Base-by-base conservation (phyloP, 2,329 filamentous ascomycete genomes). In the Scytalidium sp. region DNA sequence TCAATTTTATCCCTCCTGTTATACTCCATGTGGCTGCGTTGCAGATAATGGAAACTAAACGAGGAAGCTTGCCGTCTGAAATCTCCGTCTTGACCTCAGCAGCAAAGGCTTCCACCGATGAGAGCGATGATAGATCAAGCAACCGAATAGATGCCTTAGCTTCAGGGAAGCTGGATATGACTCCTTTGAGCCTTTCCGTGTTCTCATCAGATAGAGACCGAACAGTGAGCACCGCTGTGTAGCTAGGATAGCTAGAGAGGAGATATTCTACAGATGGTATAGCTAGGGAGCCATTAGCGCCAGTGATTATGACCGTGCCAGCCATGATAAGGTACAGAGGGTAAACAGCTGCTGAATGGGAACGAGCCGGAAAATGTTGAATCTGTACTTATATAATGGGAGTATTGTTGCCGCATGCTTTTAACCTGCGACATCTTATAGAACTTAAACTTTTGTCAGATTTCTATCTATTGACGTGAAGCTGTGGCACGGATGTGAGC, bases 251-350 rank as follows among this genome's bases (percentile, higher is more conserved):
- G 2, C 48, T 47, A 1, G 45, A 47, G 8, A 67, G 51, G 21
- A 68, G 55, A 8, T 56, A 48, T 19, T 62, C 41, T 11, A 64
- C 56, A 10, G 62, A 60, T n/a, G 58, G 60, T 6, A 66, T 58
- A 8, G 61, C 64, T 11, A 69, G 53, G 10, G 67, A 65, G 45
- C 67, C 64, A 29, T 75, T 75, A 0, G 69, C 74, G 54, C 78
- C 74, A 0, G 70, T 70, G 3, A 79, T 62, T 47, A 79, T 76
- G 50, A 79, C 66, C 47, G 73, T 76, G 57, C 65, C n/a, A n/a
- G n/a, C n/a, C n/a, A n/a, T n/a, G n/a, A n/a, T n/a, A n/a, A n/a
- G n/a, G n/a, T n/a, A n/a, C n/a, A n/a, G n/a, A n/a, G n/a, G n/a
- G n/a, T n/a, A n/a, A n/a, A n/a, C n/a, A n/a, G n/a, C n/a, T n/a